A percentile compares a stretch with the other conserved stretches of the same genome.
Conservation (phyloP, 805 yeast genomes). For the Myxozyma geophila region DNA sequence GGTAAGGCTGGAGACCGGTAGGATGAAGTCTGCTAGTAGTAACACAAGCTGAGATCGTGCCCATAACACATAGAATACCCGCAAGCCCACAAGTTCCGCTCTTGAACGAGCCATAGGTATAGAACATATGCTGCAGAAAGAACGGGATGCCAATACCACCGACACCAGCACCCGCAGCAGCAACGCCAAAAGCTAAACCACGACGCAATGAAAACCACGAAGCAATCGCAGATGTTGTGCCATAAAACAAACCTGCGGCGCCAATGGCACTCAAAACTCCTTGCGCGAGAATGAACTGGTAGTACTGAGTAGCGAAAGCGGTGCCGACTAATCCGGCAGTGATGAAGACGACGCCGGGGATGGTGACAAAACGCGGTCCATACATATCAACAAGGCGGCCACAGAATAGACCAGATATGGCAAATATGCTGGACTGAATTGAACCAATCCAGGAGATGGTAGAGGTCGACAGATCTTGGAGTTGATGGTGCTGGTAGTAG, state of each 20-base stretch:
- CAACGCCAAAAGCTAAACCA: constrained; percentile 54
- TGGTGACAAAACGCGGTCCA: constrained; percentile 36
- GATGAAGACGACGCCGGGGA: constrained; percentile 39
- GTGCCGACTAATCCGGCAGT: constrained; percentile 42
- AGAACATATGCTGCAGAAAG: constrained; percentile 43
- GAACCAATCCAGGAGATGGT: constrained; percentile 37
- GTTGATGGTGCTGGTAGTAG: constrained; percentile 32
- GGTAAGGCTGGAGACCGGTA: constrained; percentile 22
- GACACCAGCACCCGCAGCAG: constrained; percentile 56
- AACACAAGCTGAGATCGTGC: constrained; percentile 36
- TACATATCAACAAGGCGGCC: constrained; percentile 36
- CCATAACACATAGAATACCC: constrained; percentile 48
- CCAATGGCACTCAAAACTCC: constrained; percentile 57
- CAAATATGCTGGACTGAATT: constrained; percentile 24
- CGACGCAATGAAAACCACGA: constrained; percentile 54
- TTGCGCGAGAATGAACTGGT: constrained; percentile 59
- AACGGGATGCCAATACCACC: constrained; percentile 56
- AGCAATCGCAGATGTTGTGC: constrained; percentile 52
- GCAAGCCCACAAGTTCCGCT: constrained; percentile 60
- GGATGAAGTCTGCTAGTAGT: constrained; percentile 39
- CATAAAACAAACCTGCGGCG: constrained; percentile 50
- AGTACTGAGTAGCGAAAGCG: constrained; percentile 49
- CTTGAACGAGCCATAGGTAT: constrained; percentile 49
- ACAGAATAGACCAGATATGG: constrained; percentile 27
- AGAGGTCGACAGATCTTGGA: constrained; percentile 19